Conservation (phyloP, 2,329 filamentous ascomycete species). For the Pyrenochaeta sp. region DNA sequence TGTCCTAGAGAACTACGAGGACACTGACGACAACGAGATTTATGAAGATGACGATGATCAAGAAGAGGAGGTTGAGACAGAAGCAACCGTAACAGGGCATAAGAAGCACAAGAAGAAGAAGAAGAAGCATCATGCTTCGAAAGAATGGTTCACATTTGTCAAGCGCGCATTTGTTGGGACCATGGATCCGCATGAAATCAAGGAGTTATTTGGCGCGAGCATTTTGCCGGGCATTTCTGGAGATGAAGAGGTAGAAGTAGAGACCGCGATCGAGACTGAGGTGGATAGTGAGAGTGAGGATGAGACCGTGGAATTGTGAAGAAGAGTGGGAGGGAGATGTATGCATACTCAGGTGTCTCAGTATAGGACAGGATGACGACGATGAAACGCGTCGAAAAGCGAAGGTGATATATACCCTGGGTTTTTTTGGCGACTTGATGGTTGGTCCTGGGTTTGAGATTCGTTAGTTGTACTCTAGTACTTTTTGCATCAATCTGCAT, state of each 20-base stretch:
- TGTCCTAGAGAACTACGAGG: slow-evolving; percentile 32
- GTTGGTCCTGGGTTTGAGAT: too few relatives aligned
- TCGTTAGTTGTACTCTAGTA: too few relatives aligned
- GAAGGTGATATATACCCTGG: too few relatives aligned
- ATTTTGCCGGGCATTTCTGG: not conserved
- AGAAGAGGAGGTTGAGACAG: slow-evolving; percentile 22
- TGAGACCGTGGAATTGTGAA: too few relatives aligned
- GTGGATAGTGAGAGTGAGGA: too few relatives aligned
- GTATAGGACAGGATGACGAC: too few relatives aligned
- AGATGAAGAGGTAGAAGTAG: slow-evolving; percentile 1
- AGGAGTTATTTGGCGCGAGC: slow-evolving; percentile 42
- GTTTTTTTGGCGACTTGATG: too few relatives aligned
- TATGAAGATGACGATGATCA: slow-evolving; percentile 25
- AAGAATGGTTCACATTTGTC: slow-evolving; percentile 80
- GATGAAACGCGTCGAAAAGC: too few relatives aligned
- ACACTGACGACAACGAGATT: slow-evolving; percentile 10
- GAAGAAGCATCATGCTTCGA: slow-evolving; percentile 58
- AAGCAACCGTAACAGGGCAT: slow-evolving; percentile 52
- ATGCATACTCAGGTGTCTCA: too few relatives aligned
- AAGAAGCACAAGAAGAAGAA: slow-evolving; percentile 60
- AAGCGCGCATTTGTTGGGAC: slow-evolving; percentile 81
- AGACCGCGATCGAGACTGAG: too few relatives aligned
- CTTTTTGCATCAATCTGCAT: too few relatives aligned
- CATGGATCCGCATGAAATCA: slow-evolving; percentile 69
- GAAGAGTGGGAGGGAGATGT: too few relatives aligned